Evolutionary conservation across 441 rosid genomes (phyloP).

Genomic region (Populus trichocarpa): DNA sequence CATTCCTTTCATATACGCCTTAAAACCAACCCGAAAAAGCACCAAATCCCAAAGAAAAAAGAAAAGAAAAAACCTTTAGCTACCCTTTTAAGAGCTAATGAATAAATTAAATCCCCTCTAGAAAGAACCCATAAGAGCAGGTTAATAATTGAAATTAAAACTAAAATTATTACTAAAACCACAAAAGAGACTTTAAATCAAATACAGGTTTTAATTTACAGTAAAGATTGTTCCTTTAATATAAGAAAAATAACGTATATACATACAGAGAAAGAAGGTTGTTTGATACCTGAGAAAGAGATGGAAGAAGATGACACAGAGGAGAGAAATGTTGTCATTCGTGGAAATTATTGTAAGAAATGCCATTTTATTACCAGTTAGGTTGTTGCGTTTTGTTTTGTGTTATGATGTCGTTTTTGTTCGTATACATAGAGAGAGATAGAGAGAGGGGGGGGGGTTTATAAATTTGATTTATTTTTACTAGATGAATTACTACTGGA

Average conservation of each 20-base stretch:
- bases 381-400: background rate
- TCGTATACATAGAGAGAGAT: background rate
- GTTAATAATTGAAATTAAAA: background rate
- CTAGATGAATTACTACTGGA: background rate
- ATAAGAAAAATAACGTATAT: background rate
- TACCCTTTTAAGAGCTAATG: background rate
- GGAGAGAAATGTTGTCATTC: background rate
- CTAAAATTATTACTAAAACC: background rate
- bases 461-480: no score
- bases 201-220: background rate
- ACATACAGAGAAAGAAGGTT: background rate
- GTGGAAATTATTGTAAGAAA: background rate
- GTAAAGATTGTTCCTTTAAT: background rate
- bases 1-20: background rate
- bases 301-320: background rate
- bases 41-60: background rate
- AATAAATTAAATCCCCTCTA: background rate
- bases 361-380: background rate
- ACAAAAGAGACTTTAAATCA: background rate
- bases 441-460: no score
- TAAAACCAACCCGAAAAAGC: background rate
- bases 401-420: background rate
- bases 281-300: background rate
- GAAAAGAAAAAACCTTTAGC: background rate
- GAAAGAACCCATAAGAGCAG: background rate